Conservation (phyloP, 2,329 filamentous ascomycete genomes). For the Sarocladium kiliense region DNA sequence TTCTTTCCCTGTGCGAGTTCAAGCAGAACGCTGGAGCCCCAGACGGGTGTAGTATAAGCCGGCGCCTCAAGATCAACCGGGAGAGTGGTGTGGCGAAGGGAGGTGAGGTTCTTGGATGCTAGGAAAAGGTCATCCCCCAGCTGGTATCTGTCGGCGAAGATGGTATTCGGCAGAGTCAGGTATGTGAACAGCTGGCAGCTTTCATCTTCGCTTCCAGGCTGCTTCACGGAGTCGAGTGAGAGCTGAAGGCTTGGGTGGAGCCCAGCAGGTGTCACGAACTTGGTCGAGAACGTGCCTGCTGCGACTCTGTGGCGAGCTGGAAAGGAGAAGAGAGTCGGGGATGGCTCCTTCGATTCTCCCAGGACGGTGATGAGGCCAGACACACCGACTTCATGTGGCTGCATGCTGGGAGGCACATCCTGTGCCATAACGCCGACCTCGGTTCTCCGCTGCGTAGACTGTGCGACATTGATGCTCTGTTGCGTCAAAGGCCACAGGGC, state of each 20-base stretch:
- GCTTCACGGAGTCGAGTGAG: constrained; percentile 47
- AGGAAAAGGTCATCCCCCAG: constrained; percentile 73
- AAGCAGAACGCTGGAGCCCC: constrained; percentile 76
- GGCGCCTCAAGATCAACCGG: constrained; percentile 89
- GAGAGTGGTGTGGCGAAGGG: constrained; percentile 62
- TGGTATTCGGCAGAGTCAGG: constrained; percentile 70
- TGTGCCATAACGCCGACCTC: constrained; percentile 77
- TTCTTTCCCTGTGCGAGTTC: constrained; percentile 55
- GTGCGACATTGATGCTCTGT: constrained; percentile 35
- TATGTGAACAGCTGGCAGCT: constrained; percentile 73
- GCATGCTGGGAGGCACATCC: constrained; percentile 52
- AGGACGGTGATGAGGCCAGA: constrained; percentile 75
- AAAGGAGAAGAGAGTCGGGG: constrained; percentile 77
- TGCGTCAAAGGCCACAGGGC: constrained; percentile 53
- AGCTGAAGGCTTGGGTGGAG: constrained; percentile 79
- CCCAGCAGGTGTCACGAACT: constrained; percentile 67
- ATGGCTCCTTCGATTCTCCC: constrained; percentile 66
- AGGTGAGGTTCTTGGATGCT: constrained; percentile 69
- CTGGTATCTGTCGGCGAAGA: constrained; percentile 89
- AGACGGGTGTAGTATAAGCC: constrained; percentile 67
- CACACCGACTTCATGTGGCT: constrained; percentile 70
- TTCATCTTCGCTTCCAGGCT: constrained; percentile 39
- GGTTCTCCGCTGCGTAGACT: constrained; percentile 47
- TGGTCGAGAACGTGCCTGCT: constrained; percentile 51
- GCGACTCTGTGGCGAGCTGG: constrained; percentile 66